Conservation (phyloP, 208 protist genomes). For the Wallacemonas sp. region DNA sequence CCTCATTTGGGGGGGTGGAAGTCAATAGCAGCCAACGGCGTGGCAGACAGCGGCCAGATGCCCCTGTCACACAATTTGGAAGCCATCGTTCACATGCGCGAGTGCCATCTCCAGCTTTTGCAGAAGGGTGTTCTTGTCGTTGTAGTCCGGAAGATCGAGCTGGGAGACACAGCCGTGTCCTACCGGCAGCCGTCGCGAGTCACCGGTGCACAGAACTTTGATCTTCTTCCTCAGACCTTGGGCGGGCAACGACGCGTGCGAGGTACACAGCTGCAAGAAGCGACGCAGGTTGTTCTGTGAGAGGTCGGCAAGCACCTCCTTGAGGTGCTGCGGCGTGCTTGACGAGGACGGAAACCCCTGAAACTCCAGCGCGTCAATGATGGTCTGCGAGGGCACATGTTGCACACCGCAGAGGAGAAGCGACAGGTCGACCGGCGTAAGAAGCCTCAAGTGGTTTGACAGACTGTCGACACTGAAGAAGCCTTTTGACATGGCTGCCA, state of each 20-base stretch:
- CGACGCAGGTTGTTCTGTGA: slow-evolving; percentile 68
- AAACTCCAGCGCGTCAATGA: slow-evolving; percentile 57
- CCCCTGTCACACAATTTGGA: slow-evolving; percentile 53
- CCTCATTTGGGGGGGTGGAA: not conserved
- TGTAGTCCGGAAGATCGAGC: slow-evolving; percentile 67
- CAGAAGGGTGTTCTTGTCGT: slow-evolving; percentile 38
- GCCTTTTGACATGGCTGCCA: slow-evolving; percentile 48
- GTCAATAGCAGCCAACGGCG: too few relatives aligned
- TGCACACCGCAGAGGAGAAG: slow-evolving; percentile 60
- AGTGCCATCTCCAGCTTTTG: slow-evolving; percentile 54
- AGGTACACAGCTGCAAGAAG: slow-evolving; percentile 70
- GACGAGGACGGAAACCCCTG: slow-evolving; percentile 44
- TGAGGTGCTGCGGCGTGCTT: slow-evolving; percentile 47
- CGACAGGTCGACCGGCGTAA: slow-evolving; percentile 50
- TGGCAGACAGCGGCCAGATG: too few relatives aligned
- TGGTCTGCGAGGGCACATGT: slow-evolving; percentile 44
- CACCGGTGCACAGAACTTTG: slow-evolving; percentile 41
- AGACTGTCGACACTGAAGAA: slow-evolving; percentile 42
- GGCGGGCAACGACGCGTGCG: slow-evolving; percentile 34
- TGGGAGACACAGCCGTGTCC: slow-evolving; percentile 68
- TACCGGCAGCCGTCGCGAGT: slow-evolving; percentile 47
- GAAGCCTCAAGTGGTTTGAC: slow-evolving; percentile 50
- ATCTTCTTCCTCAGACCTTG: slow-evolving; percentile 44
- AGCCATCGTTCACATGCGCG: slow-evolving; percentile 63
- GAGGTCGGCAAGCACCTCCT: slow-evolving; percentile 46